These are phyloP conservation scores for Salix udensis DNA, from an alignment of 345 rosid species.

Conservation along the genomic window DNA sequence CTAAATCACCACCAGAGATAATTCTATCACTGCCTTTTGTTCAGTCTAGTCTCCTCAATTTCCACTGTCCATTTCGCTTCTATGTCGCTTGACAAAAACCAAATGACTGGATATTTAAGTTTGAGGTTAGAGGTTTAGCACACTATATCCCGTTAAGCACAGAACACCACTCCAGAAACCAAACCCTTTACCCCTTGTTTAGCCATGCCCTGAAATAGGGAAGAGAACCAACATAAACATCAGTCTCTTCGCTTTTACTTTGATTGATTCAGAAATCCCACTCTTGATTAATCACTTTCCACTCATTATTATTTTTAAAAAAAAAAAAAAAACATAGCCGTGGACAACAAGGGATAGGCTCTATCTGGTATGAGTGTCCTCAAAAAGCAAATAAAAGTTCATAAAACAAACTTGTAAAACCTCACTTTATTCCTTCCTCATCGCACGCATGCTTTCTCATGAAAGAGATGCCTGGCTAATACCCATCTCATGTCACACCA, in stretches of 20 bases:
- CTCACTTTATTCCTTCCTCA: constrained; percentile 34
- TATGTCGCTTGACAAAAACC: too few species aligned
- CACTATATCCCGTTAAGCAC: too few species aligned
- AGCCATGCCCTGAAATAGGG: neutral
- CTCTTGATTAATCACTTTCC: neutral
- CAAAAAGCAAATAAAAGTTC: neutral
- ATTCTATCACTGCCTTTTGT: too few species aligned
- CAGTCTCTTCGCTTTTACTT: neutral
- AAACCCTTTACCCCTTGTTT: neutral
- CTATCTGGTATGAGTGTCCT: neutral
- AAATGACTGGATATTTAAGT: too few species aligned
- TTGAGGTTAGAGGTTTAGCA: too few species aligned
- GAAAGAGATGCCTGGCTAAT: constrained; percentile 5
- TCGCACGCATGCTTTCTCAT: constrained; percentile 32
- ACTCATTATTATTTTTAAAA: too few species aligned
- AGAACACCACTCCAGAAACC: neutral
- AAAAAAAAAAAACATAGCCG: neutral
- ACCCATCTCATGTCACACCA: neutral
- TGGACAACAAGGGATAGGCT: constrained; percentile 7
- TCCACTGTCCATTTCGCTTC: too few species aligned
- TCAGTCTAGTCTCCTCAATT: too few species aligned
- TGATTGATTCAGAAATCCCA: constrained; percentile 8
- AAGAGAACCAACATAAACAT: neutral
- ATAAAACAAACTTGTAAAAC: constrained; percentile 22
- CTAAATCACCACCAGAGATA: too few species aligned